Evolutionary conservation across 2,329 filamentous ascomycete genomes (phyloP), one percentile per base, ranked within the genome.

Genomic region (Nemania sp.): DNA sequence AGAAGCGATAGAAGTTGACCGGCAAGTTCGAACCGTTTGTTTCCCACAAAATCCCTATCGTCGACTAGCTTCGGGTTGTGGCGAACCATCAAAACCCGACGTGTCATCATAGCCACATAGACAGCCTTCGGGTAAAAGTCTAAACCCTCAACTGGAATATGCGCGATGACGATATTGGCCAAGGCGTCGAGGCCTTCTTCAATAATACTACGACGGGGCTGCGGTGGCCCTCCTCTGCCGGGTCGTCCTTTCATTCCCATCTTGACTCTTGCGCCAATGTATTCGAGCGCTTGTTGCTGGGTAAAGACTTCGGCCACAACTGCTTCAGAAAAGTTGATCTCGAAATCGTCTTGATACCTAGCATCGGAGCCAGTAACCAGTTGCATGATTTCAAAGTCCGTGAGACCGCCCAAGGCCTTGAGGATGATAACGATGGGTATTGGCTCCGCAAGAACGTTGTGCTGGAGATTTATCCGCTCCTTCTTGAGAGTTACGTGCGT

Each of bases 41-140:
- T 99, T 61, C 94, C 94, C 24, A 99, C 91, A 67, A 97, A 99
- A 73, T 99, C 95, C 68, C 94, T 84, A 70, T 99, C 94, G 64
- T 99, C 94, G 2, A 99, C 91, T 48, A 97, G 78, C 52, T 88
- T 91, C 1, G 89, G 83, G 67, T 99, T 90, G 55, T 94, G 89
- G 67, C 91, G 88, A 2, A 92, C 92, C 89, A 97, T 96, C 43
- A 99, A 75, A 3, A 97, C 92, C 71, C 92, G 84, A n/a, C 94
- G 88, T 23, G 91, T 90, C 94, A 99, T 99, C 77, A 96, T 90
- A 42, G 93, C 93, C 50, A 99, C 85, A 66, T 97, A 99, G 7
- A 97, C 82, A 19, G 93, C 92, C 70, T 99, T 99, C n/a, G 93
- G 92, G 51, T 94, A 86, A 71, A 97, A 97, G 68, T 99, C 92